phyloP scores from a whole-genome alignment of 108 stramenopile genomes.

The Schizochytrium sp. region DNA sequence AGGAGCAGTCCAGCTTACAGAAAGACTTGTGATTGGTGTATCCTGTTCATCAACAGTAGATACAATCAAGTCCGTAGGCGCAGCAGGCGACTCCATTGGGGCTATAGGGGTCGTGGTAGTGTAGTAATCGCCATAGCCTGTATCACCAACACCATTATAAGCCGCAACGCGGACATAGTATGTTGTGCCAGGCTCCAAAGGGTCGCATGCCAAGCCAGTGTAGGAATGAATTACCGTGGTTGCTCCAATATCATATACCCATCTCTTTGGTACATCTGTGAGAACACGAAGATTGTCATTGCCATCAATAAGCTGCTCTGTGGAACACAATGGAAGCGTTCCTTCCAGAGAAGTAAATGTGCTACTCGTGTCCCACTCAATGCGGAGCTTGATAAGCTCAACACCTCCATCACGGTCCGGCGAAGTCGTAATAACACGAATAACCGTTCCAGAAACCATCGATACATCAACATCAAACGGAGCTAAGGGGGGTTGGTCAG shows the following conservation, averaged over 20 bases:
- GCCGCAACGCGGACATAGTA: constrained; percentile 56
- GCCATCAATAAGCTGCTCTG: constrained; percentile 32
- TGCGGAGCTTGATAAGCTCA: constrained; percentile 22
- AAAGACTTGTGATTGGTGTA: background rate
- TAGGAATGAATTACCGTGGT: background rate
- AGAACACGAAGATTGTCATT: constrained; percentile 49
- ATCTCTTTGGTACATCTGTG: background rate
- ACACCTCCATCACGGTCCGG: constrained; percentile 54
- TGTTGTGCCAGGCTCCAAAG: background rate
- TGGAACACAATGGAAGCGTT: constrained; percentile 15
- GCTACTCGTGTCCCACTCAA: constrained; percentile 35
- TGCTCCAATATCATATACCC: constrained; percentile 46
- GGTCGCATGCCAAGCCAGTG: constrained; percentile 32
- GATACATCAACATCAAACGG: constrained; percentile 60
- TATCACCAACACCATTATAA: background rate
- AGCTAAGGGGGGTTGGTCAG: constrained; percentile 34
- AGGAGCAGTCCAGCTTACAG: constrained; percentile 69
- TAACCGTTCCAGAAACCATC: background rate
- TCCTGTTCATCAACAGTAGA: constrained; percentile 53
- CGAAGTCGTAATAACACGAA: constrained; percentile 46
- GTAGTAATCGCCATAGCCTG: background rate
- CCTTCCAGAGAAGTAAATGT: constrained; percentile 42
- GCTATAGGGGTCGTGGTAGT: constrained; percentile 62
- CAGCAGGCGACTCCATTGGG: constrained; percentile 63
- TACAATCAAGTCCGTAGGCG: constrained; percentile 60